phyloP scores from a whole-genome alignment of 2,329 filamentous ascomycete genomes.

The Exutisphaerella laricina region DNA sequence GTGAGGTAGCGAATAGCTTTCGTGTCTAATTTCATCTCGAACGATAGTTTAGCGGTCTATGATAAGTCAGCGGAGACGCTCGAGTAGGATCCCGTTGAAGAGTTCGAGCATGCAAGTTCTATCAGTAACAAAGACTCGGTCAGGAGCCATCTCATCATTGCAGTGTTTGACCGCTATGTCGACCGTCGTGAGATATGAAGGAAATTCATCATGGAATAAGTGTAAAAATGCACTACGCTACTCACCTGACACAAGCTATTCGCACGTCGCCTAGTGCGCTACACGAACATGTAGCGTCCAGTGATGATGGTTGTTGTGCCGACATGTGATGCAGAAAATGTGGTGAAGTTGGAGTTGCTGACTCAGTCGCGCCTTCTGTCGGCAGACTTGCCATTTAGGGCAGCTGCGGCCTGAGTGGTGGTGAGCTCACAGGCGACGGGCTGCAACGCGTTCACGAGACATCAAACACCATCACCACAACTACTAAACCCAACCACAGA shows the following conservation, averaged over 20 bases:
- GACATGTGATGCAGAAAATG: conserved; percentile 11
- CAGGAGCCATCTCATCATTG: conserved; percentile 38
- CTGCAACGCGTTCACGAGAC: conserved; percentile 8
- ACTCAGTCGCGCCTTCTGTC: conserved; percentile 4
- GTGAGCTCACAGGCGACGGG: conserved; percentile 9
- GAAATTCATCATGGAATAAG: conserved; percentile 34
- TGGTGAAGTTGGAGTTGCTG: conserved; percentile 7
- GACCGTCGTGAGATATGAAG: conserved; percentile 38
- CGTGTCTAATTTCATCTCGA: conserved; percentile 91
- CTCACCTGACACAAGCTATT: too few species aligned
- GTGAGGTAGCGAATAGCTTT: conserved; percentile 89
- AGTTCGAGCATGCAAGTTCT: too few species aligned
- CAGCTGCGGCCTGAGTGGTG: too few species aligned
- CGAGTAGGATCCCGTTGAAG: too few species aligned
- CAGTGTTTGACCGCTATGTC: conserved; percentile 36
- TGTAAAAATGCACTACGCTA: too few species aligned
- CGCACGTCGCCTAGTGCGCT: too few species aligned
- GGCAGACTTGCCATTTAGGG: neutral
- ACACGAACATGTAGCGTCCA: too few species aligned
- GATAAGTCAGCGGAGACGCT: too few species aligned
- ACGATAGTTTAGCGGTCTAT: too few species aligned
- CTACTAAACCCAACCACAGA: neutral
- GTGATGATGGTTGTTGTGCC: too few species aligned
- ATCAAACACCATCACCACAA: conserved; percentile 4
- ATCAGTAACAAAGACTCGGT: conserved; percentile 32